phyloP scores from a whole-genome alignment of 1,284 basidiomycete species.

The Thelephora terrestris region DNA sequence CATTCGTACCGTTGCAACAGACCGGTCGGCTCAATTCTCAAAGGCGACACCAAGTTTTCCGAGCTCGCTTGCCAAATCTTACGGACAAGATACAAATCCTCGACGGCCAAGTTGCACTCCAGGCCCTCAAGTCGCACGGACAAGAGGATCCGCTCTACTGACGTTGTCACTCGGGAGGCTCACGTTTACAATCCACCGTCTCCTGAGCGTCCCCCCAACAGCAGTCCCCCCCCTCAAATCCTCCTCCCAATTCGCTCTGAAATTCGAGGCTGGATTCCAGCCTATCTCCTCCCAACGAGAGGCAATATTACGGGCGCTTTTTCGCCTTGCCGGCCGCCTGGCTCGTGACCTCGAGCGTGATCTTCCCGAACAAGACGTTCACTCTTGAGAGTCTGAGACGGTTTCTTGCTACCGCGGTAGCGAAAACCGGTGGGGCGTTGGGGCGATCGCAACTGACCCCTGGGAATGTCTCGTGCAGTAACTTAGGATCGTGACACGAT shows the following conservation, averaged over 20 bases:
- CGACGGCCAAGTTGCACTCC: conserved; percentile 17
- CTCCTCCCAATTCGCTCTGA: no score
- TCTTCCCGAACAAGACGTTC: conserved; percentile 41
- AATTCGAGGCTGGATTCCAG: no score
- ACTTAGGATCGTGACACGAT: conserved; percentile 36
- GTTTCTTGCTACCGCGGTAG: no score
- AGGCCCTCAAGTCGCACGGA: conserved; percentile 21
- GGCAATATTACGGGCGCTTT: no score
- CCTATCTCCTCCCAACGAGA: conserved; percentile 80
- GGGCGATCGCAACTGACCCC: no score
- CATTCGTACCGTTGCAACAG: conserved; percentile 3
- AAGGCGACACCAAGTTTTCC: conserved; percentile 14
- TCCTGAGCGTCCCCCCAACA: conserved; percentile 76
- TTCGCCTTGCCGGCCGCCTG: no score
- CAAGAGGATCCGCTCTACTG: conserved; percentile 45
- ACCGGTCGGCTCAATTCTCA: conserved; percentile 16
- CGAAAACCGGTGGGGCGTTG: no score
- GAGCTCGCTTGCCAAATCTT: conserved; percentile 9
- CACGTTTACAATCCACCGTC: conserved; percentile 71
- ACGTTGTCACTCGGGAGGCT: conserved; percentile 43
- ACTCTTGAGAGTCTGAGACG: conserved; percentile 40
- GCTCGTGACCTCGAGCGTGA: no score
- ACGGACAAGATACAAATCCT: conserved; percentile 13
- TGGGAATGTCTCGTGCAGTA: conserved; percentile 53
- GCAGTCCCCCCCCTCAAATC: no score